phyloP scores from a whole-genome alignment of 176 grass and related monocot genomes.

The Pontederia crassipes region DNA sequence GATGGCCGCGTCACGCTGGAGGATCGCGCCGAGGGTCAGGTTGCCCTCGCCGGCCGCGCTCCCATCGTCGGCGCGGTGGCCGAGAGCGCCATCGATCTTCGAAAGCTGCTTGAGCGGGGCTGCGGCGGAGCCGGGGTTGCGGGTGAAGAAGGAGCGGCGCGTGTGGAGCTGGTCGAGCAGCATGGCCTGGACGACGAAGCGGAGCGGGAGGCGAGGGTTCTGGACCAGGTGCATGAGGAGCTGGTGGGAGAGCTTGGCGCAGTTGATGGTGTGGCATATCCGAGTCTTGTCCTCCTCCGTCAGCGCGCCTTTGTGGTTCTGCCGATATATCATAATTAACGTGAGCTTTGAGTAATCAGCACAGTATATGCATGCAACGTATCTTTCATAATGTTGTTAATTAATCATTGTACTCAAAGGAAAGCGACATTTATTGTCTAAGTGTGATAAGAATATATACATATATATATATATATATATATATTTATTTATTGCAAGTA shows the following conservation, averaged over 20 bases:
- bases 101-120: background rate
- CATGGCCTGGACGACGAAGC: slow-evolving; percentile 99
- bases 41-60: background rate
- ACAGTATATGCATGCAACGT: too few relatives aligned
- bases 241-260: slow-evolving; percentile 66
- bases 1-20: slow-evolving; percentile 58
- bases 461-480: too few relatives aligned
- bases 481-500: too few relatives aligned
- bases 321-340: background rate
- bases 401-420: too few relatives aligned
- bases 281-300: slow-evolving; percentile 72
- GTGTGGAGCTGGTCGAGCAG: slow-evolving; percentile 89
- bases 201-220: slow-evolving; percentile 88
- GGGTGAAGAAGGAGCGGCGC: slow-evolving; percentile 59
- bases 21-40: slow-evolving; percentile 71
- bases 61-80: background rate
- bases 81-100: slow-evolving; percentile 9
- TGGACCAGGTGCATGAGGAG: slow-evolving; percentile 88
- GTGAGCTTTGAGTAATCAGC: background rate
- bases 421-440: too few relatives aligned
- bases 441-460: too few relatives aligned
- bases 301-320: slow-evolving; percentile 72
- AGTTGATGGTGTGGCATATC: slow-evolving; percentile 79
- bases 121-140: background rate
- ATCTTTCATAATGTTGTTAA: too few relatives aligned